These are phyloP conservation scores for Zangia roseola DNA, from an alignment of 768 basidiomycete genomes.

Conservation along the genomic window DNA sequence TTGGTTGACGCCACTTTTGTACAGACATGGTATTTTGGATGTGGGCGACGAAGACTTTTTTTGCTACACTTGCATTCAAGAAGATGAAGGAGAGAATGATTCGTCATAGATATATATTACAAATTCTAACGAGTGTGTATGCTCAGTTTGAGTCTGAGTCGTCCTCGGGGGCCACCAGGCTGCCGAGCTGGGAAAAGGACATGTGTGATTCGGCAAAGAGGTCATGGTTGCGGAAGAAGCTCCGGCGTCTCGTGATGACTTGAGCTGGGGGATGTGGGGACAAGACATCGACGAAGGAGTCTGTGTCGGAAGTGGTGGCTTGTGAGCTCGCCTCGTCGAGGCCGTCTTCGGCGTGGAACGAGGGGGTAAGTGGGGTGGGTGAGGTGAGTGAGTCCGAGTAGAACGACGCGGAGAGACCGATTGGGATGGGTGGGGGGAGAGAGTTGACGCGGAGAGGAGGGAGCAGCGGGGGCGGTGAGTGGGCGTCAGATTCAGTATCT, in stretches of 20 bases:
- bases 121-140: too few species aligned
- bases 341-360: neutral
- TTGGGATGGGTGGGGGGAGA: constrained; percentile 11
- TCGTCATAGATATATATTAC: too few species aligned
- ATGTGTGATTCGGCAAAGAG: constrained; percentile 26
- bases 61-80: constrained; percentile 11
- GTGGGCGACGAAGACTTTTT: constrained; percentile 59
- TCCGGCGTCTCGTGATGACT: constrained; percentile 11
- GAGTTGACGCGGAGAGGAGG: constrained; percentile 6
- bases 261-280: constrained; percentile 15
- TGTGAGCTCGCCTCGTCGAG: neutral
- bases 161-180: constrained; percentile 13
- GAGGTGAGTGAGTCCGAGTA: constrained; percentile 1
- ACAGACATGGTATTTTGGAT: constrained; percentile 48
- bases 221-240: constrained; percentile 22
- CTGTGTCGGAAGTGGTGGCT: constrained; percentile 2
- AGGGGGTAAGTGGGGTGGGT: neutral
- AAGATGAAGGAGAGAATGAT: too few species aligned
- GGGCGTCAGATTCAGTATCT: neutral
- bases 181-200: constrained; percentile 28
- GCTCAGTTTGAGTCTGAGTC: neutral
- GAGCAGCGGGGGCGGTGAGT: neutral
- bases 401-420: neutral
- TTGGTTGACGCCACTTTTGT: constrained; percentile 6
- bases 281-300: constrained; percentile 17